Base-by-base conservation (phyloP, 2,329 filamentous ascomycete species). In the Trichoderma citrinoviride region DNA sequence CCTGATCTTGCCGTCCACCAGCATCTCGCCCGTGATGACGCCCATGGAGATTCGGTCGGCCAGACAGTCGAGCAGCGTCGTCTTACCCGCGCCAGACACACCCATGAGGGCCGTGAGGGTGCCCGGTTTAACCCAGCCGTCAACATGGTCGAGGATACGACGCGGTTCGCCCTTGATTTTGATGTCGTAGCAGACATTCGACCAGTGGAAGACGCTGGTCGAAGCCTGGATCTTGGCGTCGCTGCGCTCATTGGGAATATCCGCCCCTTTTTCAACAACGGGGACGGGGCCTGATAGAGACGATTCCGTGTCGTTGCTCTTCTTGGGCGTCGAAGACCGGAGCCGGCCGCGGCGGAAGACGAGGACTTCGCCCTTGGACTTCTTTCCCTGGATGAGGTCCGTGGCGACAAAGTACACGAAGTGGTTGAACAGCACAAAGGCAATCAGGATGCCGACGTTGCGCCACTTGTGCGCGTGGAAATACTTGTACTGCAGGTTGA, bases 41-140 rank as follows among this genome's bases (percentile, higher is more conserved):
- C 89, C 89, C 84, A 90, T 89, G 0, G 87, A 62, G 19, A 57
- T 37, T n/a, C 54, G 50, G 4, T 62, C 60, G 2, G 60, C 60
- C 19, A 62, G 7, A 89, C n/a, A 86, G 55, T 76, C 74, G 41
- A 91, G 77, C 17, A 91, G 78, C 0, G 88, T 91, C 0, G 89
- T 91, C 73, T 91, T 91, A 61, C 89, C 75, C 3, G 75, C 75
- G 7, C 75, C 75, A 0, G 75, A 76, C 1, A 74, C 73, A 27
- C 75, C 87, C 89, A 91, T 91, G 0, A 91, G 80, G 12, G 88
- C 89, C 7, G 89, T 91, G 15, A 90, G 77, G 17, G 88, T 91
- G 58, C 89, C 89, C 1, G 89, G 89, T 74, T 91, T 90, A 60
- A 91, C 88, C 87, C 88, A 91, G 12, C 90, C 89, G 70, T 90